Base-by-base conservation (phyloP, 164 flowering plant species). In the Echeveria elegans region DNA sequence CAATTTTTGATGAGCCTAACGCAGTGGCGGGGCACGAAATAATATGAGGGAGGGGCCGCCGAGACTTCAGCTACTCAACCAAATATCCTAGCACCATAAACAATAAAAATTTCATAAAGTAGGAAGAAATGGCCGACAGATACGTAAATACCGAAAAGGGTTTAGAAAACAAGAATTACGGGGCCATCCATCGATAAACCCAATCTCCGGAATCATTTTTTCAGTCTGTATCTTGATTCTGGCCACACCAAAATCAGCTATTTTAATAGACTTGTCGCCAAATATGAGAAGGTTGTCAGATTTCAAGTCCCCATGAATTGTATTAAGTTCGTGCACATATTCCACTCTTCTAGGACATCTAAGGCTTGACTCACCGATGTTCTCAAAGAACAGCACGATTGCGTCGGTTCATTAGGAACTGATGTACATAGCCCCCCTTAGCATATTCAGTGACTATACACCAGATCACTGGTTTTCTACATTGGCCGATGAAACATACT, bases 201-300 rank as follows among this genome's bases (percentile, higher is more conserved):
- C 50, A 45, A n/a, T 45, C 50, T 45, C 50, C 2, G 50, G 50
- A 16, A n/a, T 45, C 50, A 45, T 45, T 45, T n/a, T n/a, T 18
- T 45, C 50, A 45, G 50, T 45, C 50, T 45, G 50, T n/a, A 45
- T n/a, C 50, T 45, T n/a, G 16, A 45, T 45, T 6, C 50, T 19
- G 50, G 50, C 50, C n/a, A 45, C 50, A 16, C 50, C 50, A 16
- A 45, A 45, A 45, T 45, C 50, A 4, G 50, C 50, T 15, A 45
- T 45, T 45, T 45, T 45, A 18, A 45, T 45, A 45, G 50, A 45
- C 50, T 45, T 45, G 50, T 45, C 50, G 50, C 50, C 50, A 45
- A 45, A 45, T 45, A 45, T 45, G n/a, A 45, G 50, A 15, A 45
- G n/a, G 50, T 45, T 45, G 50, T 45, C 50, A 45, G 50, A 45